Evolutionary conservation across 306 rosid species (phyloP), one percentile per base, ranked within the genome.

Genomic region (Fagus crenata): DNA sequence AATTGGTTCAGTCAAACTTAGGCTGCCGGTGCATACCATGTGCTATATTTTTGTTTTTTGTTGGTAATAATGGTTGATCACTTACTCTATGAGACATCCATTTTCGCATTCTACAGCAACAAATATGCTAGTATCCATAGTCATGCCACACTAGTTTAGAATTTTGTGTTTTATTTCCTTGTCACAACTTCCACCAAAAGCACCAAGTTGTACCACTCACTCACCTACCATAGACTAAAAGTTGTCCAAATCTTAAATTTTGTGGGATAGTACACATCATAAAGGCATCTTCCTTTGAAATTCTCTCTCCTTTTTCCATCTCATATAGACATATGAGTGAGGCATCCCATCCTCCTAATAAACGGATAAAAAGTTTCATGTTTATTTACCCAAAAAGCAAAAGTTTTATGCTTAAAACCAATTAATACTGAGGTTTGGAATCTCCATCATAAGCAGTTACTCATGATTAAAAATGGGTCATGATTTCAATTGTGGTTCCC

Each of bases 401-500:
- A 58, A 18, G 36, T 2, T 2, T 28, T 28, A 58, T 8, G 64
- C 31, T 28, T 18, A 8, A 53, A 56, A 56, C 64, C 64, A 58
- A 18, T 58, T 33, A 28, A 58, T 11, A 58, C 14, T 22, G 11
- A 58, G 64, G 15, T 58, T 28, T 56, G 33, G 11, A 31, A 58
- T 58, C 65, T 18, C 65, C 65, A 58, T 58, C 65, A 58, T 7
- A 58, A 8, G 36, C 15, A 58, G 35, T 58, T 46, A 13, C 51
- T 46, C 51, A 46, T 46, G 51, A 58, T 58, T 58, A 7, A 58
- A 58, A 58, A 28, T 58, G 65, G 65, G 35, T 28, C 65, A 58
- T 58, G 65, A 58, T 58, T 58, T 28, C 65, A 9, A 8, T 28
- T 28, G 65, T 28, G 65, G 65, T 58, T 58, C 65, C 65, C 65